A percentile compares a stretch with the other conserved stretches of the same genome.
Conservation (phyloP, 495 filamentous ascomycete genomes). For the Staphylotrichum tortipilum region DNA sequence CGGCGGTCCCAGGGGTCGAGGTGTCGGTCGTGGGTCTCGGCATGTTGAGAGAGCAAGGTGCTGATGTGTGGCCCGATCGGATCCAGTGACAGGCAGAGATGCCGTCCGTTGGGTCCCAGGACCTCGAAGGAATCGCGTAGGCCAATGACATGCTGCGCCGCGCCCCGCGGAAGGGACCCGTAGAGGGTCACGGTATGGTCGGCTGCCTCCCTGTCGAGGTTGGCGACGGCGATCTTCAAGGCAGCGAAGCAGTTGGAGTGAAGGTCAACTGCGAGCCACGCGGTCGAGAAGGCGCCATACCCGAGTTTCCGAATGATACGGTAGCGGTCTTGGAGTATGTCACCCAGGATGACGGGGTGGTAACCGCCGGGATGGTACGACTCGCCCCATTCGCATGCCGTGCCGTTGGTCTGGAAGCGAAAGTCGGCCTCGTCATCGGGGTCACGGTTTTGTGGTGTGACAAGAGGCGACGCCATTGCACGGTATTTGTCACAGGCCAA, state of each 20-base stretch:
- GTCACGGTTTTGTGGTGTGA: no score
- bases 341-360: not conserved
- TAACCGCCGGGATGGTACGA: not conserved
- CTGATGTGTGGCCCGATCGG: not conserved
- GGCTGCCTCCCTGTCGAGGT: no score
- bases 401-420: no score
- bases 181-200: no score
- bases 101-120: not conserved
- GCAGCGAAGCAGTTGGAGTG: not conserved
- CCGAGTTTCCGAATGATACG: not conserved
- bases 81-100: not conserved
- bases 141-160: no score
- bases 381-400: not conserved
- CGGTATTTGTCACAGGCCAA: no score
- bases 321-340: not conserved
- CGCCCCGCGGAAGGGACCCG: no score
- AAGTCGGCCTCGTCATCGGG: no score
- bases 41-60: not conserved
- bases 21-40: no score
- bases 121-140: not conserved
- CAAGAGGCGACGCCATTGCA: no score
- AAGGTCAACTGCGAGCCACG: not conserved
- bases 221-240: not conserved
- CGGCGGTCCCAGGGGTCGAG: no score
- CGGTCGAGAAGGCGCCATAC: not conserved